Evolutionary conservation across 495 filamentous ascomycete species (phyloP).

Genomic region (Xylaria bambusicola): DNA sequence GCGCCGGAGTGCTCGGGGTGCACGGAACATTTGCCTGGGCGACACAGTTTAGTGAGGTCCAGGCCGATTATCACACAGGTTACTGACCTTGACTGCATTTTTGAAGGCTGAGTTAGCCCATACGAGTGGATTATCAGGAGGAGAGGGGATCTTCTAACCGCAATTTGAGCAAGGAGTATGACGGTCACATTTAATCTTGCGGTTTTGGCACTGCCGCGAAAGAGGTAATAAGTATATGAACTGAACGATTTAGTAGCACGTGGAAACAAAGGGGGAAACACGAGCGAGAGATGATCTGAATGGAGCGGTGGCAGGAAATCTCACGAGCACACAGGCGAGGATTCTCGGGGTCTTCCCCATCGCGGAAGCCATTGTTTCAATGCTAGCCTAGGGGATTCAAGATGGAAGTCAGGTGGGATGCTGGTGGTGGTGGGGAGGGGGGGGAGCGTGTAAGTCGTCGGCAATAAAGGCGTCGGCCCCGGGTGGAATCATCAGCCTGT

Average conservation of each 20-base stretch:
- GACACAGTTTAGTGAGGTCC: conserved; percentile 20
- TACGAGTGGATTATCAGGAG: not conserved
- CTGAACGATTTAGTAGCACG: not conserved
- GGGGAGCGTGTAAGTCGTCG: not conserved
- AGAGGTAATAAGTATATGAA: not conserved
- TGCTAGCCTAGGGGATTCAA: no score
- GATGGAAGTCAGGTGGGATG: not conserved
- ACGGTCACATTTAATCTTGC: conserved; percentile 72
- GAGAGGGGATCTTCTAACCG: conserved; percentile 37
- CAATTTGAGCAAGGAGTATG: conserved; percentile 69
- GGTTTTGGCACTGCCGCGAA: conserved; percentile 57
- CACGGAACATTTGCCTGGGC: conserved; percentile 48
- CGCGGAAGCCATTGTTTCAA: conserved; percentile 5
- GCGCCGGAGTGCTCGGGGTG: conserved; percentile 50
- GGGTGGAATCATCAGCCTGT: not conserved
- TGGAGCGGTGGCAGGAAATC: not conserved
- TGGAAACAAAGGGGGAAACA: not conserved
- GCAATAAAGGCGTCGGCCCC: not conserved
- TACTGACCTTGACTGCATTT: conserved; percentile 25
- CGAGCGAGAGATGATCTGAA: not conserved
- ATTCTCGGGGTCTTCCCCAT: conserved; percentile 34
- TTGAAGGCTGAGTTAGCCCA: conserved; percentile 9
- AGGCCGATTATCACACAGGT: conserved; percentile 3
- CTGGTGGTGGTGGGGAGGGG: no score
- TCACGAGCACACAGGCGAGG: conserved; percentile 41